Base-by-base conservation (phyloP, 345 rosid species). In the Citrus reticulata region DNA sequence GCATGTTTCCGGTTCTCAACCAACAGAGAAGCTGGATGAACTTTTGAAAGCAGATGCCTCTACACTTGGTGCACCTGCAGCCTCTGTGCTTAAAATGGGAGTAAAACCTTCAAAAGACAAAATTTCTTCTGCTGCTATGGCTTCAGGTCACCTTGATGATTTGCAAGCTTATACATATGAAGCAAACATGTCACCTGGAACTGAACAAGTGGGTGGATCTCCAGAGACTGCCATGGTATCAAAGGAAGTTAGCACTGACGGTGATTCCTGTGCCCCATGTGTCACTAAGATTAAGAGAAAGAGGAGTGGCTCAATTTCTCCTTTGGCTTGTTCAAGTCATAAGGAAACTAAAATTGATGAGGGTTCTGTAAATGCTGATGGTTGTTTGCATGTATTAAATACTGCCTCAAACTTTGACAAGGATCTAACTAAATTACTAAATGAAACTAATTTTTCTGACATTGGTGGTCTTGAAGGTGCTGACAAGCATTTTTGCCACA, bases 301-400 rank as follows among this genome's bases (percentile, higher is more conserved):
- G 79, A 81, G 81, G 81, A 83, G 69, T 17, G 49, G 67, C 49
- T 61, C 57, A 75, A 54, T 68, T 66, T 79, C 87, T 59, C 79
- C 87, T 73, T 29, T 58, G 71, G 80, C 69, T 71, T 84, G 84
- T 46, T 73, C 83, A 74, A 75, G 70, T 78, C 60, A 64, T 72
- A 80, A 72, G 71, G 88, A 80, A 83, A 82, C 78, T 29, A 78
- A 84, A 85, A 72, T 74, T 42, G 81, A 74, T 76, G 82, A 73
- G 61, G 66, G 68, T 77, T 72, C 62, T 71, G 35, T 70, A 74
- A 78, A 84, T 79, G 81, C 83, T 29, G 82, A 34, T 70, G 71
- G 32, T 75, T 75, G 75, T 75, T n/a, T 60, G 39, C 25, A 20
- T 5, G 40, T 20, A 62, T 62, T 66, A 78, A 74, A 59, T 73